phyloP scores from a whole-genome alignment of 1,284 basidiomycete species.

The Athelia psychrophila region DNA sequence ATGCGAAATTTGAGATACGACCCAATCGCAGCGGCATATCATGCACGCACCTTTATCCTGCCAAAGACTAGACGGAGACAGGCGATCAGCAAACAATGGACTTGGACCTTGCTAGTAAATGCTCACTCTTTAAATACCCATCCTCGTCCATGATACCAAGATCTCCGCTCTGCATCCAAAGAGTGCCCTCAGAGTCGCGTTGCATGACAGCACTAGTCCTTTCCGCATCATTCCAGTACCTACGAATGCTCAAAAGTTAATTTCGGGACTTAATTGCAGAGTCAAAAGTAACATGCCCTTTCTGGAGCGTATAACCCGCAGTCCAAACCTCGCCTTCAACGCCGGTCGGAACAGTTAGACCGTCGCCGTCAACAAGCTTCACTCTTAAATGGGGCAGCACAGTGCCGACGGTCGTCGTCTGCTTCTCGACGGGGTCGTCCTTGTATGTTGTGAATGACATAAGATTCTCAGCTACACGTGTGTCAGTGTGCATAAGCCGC shows the following conservation, averaged over 20 bases:
- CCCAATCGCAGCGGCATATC: background rate
- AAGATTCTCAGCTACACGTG: constrained; percentile 62
- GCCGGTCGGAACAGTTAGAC: constrained; percentile 61
- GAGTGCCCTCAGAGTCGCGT: constrained; percentile 32
- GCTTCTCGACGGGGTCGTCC: constrained; percentile 64
- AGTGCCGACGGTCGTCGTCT: constrained; percentile 79
- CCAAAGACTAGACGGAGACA: constrained; percentile 57
- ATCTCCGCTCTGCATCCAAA: constrained; percentile 89
- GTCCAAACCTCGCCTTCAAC: constrained; percentile 75
- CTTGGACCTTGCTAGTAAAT: constrained; percentile 7
- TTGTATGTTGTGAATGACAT: constrained; percentile 79
- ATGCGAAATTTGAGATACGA: background rate
- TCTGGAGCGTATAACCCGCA: constrained; percentile 75
- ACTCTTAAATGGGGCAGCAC: constrained; percentile 76
- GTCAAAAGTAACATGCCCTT: constrained; percentile 64
- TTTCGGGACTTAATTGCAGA: constrained; percentile 69
- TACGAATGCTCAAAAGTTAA: constrained; percentile 74
- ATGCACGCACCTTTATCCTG: constrained; percentile 62
- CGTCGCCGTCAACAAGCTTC: constrained; percentile 62
- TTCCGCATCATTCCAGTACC: constrained; percentile 76
- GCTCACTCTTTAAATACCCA: constrained; percentile 71
- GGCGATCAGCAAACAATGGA: background rate
- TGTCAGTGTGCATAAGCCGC: background rate
- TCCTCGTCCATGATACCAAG: constrained; percentile 81
- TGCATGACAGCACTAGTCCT: constrained; percentile 62